Base-by-base conservation (phyloP, 1,284 basidiomycete genomes). In the Cryptococcus maquisensis region DNA sequence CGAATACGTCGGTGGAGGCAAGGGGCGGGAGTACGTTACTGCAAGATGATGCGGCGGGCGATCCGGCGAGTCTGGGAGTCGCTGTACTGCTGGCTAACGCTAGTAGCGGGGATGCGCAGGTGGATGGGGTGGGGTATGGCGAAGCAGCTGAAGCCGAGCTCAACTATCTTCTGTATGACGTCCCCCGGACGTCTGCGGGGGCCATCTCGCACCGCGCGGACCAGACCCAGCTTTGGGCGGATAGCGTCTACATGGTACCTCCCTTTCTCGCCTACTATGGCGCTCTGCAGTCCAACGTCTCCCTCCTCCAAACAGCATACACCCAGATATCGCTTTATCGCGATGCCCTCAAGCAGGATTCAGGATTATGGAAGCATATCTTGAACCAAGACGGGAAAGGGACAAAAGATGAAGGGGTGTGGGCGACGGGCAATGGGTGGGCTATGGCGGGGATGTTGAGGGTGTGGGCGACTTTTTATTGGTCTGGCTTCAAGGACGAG, bases 211-310 rank as follows among this genome's bases (percentile, higher is more conserved):
- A 94, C 71, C 67, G 73, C 26, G 59, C 57, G 15, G 60, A 68
- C 44, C 61, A 70, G 47, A 53, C 57, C 18, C 70, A 84, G 56
- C 62, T 72, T 18, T 77, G 83, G 83, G 77, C 81, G 21, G 83
- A 85, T 70, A 89, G 80, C 56, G 73, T 84, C 0, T 84, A 80
- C 67, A 84, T 85, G 84, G 87, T 88, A 0, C 92, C 93, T 0
- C 93, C 93, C 0, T 96, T 94, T 75, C 75, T 97, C 9, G 57
- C 93, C 0, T 92, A 88, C 74, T 94, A 91, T 70, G 94, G 88
- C 28, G 84, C 85, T 35, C 64, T 84, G 24, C 84, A 83, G 0
- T 68, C 77, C 28, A 92, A 95, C 73, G 72, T 81, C 40, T 82
- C 84, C 1, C 78, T 93, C 23, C 67, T 95, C 9, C 71, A 77